These are phyloP conservation scores for Pilobolus umbonatus DNA, from an alignment of 192 early-diverging fungal genomes.

Conservation along the genomic window DNA sequence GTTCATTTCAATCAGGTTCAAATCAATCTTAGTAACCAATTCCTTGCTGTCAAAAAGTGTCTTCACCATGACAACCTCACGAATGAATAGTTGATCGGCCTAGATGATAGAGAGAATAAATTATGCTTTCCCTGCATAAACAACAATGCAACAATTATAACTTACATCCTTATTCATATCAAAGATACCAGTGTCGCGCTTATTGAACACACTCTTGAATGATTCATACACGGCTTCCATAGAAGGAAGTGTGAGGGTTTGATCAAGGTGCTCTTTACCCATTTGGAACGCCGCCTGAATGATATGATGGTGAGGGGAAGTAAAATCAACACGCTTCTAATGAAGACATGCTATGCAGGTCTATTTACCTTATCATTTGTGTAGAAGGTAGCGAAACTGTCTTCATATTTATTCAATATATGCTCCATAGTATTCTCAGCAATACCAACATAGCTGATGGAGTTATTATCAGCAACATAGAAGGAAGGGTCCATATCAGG, in stretches of 20 bases:
- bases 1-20: conserved; percentile 15
- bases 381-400: background rate
- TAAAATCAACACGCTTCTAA: background rate
- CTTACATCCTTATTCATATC: conserved; percentile 19
- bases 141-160: no score
- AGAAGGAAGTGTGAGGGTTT: background rate
- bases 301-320: background rate
- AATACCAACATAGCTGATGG: background rate
- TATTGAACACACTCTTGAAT: conserved; percentile 12
- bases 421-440: background rate
- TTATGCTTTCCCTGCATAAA: background rate
- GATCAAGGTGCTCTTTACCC: no score
- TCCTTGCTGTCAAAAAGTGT: background rate
- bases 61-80: conserved; percentile 10
- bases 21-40: conserved; percentile 7
- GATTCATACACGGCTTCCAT: background rate
- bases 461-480: background rate
- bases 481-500: background rate
- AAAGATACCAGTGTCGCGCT: conserved; percentile 2
- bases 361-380: background rate
- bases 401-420: background rate
- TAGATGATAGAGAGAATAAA: background rate
- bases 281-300: no score
- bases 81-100: conserved; percentile 20
- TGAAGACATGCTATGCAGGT: background rate